These are phyloP conservation scores for Fraxinus sp. DNA, from an alignment of 305 asterid genomes.

Conservation along the genomic window DNA sequence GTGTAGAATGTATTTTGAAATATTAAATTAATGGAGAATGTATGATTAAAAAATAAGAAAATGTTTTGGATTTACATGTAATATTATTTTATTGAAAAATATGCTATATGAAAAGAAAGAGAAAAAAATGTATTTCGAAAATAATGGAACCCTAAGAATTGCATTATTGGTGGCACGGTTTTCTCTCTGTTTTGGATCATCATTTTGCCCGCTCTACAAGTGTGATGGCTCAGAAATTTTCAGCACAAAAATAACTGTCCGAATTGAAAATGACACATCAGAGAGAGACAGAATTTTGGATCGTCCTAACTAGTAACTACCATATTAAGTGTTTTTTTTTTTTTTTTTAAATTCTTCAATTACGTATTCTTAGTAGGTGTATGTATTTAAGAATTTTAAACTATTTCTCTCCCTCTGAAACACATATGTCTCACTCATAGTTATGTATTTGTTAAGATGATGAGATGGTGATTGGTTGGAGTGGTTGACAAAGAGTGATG, in stretches of 20 bases:
- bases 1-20: too few species aligned
- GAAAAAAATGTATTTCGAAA: too few species aligned
- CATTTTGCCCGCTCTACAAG: conserved; percentile 1
- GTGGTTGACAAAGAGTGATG: background rate
- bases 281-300: conserved; percentile 1
- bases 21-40: too few species aligned
- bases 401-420: background rate
- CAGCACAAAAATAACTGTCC: conserved; percentile 16
- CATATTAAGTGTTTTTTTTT: background rate
- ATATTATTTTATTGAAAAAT: too few species aligned
- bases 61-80: too few species aligned
- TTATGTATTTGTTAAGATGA: background rate
- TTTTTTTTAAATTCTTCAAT: background rate
- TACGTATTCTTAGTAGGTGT: background rate
- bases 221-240: conserved; percentile 9
- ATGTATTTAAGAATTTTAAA: background rate
- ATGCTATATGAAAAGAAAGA: too few species aligned
- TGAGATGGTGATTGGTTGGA: background rate
- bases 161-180: conserved; percentile 19
- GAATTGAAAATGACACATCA: conserved; percentile 41
- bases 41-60: too few species aligned
- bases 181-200: conserved; percentile 15
- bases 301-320: background rate
- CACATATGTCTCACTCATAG: background rate
- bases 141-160: background rate